A percentile compares a stretch with the other conserved stretches of the same genome.
phyloP scores from a whole-genome alignment of 2,329 filamentous ascomycete species.

The Pseudofabraea citricarpa region DNA sequence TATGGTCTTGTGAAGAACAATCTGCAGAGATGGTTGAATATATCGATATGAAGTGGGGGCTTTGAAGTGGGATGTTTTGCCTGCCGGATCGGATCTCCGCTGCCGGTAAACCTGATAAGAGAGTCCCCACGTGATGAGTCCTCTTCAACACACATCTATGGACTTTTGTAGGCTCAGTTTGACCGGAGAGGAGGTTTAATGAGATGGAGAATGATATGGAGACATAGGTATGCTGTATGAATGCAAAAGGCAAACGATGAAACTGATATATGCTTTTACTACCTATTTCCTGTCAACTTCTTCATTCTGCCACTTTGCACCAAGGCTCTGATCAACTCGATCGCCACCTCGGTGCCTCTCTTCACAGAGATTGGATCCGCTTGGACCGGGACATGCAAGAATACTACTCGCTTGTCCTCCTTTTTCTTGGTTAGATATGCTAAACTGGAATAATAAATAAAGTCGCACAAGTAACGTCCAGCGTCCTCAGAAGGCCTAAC shows the following conservation, averaged over 20 bases:
- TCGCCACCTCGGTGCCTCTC: slow-evolving; percentile 44
- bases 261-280: background rate
- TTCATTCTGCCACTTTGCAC: slow-evolving; percentile 35
- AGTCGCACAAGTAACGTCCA: slow-evolving; percentile 72
- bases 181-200: no score
- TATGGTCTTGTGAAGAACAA: background rate
- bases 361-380: slow-evolving; percentile 43
- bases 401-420: slow-evolving; percentile 50
- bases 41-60: no score
- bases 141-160: no score
- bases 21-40: no score
- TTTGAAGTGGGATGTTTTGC: background rate
- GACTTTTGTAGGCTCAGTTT: no score
- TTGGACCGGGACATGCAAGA: slow-evolving; percentile 67
- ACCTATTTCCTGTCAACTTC: slow-evolving; percentile 6
- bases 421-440: slow-evolving; percentile 47
- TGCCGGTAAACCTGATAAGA: slow-evolving; percentile 1
- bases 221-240: no score
- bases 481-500: slow-evolving; percentile 63
- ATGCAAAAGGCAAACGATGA: background rate
- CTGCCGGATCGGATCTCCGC: slow-evolving; percentile 2
- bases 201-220: background rate
- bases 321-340: slow-evolving; percentile 52
- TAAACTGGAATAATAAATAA: slow-evolving; percentile 69
- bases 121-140: background rate